Percentiles rank a stretch among this genome's conserved stretches.
Conservation (phyloP, 805 yeast species). For the Lipomyces orientalis region DNA sequence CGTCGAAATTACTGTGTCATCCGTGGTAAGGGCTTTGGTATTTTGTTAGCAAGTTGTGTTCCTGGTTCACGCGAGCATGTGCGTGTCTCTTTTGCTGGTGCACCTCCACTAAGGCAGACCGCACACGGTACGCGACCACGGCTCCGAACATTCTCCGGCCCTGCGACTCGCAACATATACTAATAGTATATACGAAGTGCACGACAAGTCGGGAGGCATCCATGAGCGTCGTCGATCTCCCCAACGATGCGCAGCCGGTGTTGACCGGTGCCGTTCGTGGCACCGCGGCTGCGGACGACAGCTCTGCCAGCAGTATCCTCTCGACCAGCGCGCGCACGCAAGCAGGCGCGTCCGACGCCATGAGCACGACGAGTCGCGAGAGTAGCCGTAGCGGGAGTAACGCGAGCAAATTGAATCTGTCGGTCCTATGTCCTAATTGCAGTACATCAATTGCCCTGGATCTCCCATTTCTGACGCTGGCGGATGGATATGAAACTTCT, state of each 20-base stretch:
- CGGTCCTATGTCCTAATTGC: constrained; percentile 31
- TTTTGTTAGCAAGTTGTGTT: not conserved
- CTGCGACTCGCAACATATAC: not conserved
- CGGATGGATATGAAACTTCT: constrained; percentile 13
- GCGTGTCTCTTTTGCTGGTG: not conserved
- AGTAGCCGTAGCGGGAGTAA: not conserved
- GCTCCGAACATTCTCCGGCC: not conserved
- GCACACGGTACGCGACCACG: not conserved
- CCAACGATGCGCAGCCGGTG: not conserved
- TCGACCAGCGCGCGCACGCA: too few species aligned
- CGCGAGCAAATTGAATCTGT: constrained; percentile 17
- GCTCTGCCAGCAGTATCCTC: not conserved
- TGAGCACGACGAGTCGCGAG: constrained; percentile 1
- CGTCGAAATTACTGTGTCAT: too few species aligned
- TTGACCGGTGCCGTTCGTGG: not conserved
- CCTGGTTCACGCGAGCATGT: not conserved
- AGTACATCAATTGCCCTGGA: constrained; percentile 31
- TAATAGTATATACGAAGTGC: not conserved
- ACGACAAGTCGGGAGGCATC: not conserved
- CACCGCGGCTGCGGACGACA: not conserved
- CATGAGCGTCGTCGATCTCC: not conserved
- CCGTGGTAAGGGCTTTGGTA: not conserved
- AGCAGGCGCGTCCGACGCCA: not conserved
- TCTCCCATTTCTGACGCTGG: constrained; percentile 27
- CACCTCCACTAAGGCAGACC: not conserved